Conservation (phyloP, 2,329 filamentous ascomycete genomes). For the Beauveria australis region DNA sequence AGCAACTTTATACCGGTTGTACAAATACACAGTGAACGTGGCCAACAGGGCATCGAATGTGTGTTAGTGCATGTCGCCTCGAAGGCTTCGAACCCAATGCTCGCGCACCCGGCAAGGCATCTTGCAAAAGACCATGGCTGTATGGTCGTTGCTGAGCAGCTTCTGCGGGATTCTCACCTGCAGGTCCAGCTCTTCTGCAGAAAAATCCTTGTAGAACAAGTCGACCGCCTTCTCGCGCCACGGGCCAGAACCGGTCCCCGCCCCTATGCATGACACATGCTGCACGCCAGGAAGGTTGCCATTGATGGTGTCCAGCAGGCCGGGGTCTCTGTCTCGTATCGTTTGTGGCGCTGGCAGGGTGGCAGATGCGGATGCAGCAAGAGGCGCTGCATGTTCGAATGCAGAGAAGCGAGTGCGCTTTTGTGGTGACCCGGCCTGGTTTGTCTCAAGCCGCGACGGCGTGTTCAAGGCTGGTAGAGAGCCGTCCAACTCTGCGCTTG, state of each 20-base stretch:
- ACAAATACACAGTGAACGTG: conserved; percentile 3
- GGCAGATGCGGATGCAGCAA: neutral
- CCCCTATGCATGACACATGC: conserved; percentile 34
- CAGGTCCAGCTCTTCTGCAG: conserved; percentile 47
- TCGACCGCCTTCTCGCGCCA: conserved; percentile 53
- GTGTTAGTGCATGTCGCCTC: conserved; percentile 31
- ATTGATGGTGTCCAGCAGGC: neutral
- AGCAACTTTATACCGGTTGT: conserved; percentile 3
- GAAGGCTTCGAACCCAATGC: conserved; percentile 48
- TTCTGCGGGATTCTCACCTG: conserved; percentile 53
- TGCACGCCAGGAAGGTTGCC: conserved; percentile 17
- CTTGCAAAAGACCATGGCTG: conserved; percentile 55
- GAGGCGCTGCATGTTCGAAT: neutral
- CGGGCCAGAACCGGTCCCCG: conserved; percentile 29
- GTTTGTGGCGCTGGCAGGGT: neutral
- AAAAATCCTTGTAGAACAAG: conserved; percentile 51
- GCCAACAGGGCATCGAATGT: neutral
- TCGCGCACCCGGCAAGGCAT: conserved; percentile 44
- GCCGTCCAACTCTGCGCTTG: conserved; percentile 13
- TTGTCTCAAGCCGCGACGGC: neutral
- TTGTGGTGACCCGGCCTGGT: neutral
- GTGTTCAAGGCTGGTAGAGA: neutral
- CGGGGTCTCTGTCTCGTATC: neutral
- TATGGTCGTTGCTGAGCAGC: conserved; percentile 49
- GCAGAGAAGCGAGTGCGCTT: conserved; percentile 7